phyloP scores from a whole-genome alignment of 495 filamentous ascomycete genomes.

The Aspergillus hancockii region DNA sequence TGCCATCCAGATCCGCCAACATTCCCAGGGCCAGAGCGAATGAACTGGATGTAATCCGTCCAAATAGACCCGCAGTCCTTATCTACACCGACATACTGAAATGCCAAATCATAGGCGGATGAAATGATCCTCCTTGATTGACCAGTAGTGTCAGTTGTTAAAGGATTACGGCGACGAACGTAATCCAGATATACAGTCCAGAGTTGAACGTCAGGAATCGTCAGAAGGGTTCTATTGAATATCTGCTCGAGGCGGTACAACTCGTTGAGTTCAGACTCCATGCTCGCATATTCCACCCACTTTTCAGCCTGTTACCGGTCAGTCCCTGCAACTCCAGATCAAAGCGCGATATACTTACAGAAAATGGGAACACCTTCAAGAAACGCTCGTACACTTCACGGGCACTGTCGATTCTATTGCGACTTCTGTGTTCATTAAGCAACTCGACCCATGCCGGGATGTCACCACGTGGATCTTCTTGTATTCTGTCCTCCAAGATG shows the following conservation, averaged over 20 bases:
- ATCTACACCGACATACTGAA: constrained; percentile 88
- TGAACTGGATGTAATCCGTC: constrained; percentile 89
- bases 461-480: constrained; percentile 88
- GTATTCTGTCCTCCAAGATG: constrained; percentile 84
- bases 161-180: constrained; percentile 83
- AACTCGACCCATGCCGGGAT: constrained; percentile 85
- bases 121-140: constrained; percentile 72
- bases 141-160: constrained; percentile 76
- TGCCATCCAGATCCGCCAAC: constrained; percentile 88
- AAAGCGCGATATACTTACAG: constrained; percentile 62
- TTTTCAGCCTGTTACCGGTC: constrained; percentile 68
- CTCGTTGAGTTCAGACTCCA: constrained; percentile 85
- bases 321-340: constrained; percentile 11
- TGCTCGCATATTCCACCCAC: constrained; percentile 80
- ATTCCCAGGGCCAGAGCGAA: constrained; percentile 80
- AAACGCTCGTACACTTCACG: constrained; percentile 83
- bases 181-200: constrained; percentile 97
- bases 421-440: constrained; percentile 80
- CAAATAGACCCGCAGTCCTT: constrained; percentile 89
- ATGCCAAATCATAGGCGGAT: constrained; percentile 85
- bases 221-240: constrained; percentile 71
- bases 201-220: constrained; percentile 75
- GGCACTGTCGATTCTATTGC: constrained; percentile 77
- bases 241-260: constrained; percentile 75
- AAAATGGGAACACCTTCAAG: constrained; percentile 80